Percentiles rank a stretch among this genome's conserved stretches.
Evolutionary conservation across 352 stramenopile species (phyloP).

Genomic region (Aphanomyces euteiches): DNA sequence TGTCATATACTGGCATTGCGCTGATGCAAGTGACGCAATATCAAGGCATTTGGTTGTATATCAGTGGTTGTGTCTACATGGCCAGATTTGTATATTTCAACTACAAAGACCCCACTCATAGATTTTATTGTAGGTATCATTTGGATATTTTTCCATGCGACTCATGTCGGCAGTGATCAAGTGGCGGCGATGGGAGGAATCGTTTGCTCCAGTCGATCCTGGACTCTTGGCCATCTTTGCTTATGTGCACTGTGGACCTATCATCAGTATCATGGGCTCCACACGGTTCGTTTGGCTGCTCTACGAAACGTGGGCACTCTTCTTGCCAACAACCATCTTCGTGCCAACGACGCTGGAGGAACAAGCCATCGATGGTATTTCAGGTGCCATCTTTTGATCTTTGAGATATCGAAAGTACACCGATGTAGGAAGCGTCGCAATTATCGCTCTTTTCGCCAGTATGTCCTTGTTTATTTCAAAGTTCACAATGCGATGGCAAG

Average conservation of each 20-base stretch:
- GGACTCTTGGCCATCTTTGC: neutral
- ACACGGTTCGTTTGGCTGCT: neutral
- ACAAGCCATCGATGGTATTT: neutral
- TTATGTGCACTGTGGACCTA: neutral
- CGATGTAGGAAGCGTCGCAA: too few relatives aligned
- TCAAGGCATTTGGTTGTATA: neutral
- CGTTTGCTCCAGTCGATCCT: constrained; percentile 17
- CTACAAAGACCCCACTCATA: neutral
- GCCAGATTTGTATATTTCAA: constrained; percentile 5
- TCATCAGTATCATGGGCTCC: constrained; percentile 2
- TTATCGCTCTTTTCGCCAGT: neutral
- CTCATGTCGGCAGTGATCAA: neutral
- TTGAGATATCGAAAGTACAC: too few relatives aligned
- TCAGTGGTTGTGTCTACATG: neutral
- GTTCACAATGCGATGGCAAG: neutral
- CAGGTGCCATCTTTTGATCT: neutral
- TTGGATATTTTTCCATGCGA: constrained; percentile 16
- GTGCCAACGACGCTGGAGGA: too few relatives aligned
- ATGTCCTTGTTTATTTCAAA: too few relatives aligned
- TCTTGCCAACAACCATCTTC: neutral
- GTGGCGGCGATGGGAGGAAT: neutral
- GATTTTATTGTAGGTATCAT: constrained; percentile 13
- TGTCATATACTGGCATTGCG: constrained; percentile 8
- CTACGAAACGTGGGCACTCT: neutral
- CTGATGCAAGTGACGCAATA: constrained; percentile 11